phyloP scores from a whole-genome alignment of 2,329 filamentous ascomycete genomes.

The Tolypocladium nubicola region DNA sequence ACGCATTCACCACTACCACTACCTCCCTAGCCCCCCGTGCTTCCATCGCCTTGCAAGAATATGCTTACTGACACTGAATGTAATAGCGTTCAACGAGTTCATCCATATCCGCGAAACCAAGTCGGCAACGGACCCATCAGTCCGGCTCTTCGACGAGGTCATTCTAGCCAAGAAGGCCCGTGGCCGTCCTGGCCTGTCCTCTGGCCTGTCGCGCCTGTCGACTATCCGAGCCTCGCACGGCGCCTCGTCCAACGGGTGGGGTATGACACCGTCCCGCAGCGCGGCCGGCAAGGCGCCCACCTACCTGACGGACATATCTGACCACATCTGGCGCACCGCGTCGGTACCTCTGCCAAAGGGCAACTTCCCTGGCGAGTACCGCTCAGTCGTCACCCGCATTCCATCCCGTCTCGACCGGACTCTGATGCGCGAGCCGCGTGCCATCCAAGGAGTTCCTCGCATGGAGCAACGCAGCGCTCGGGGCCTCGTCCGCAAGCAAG shows the following conservation, averaged over 20 bases:
- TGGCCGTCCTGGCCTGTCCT: constrained; percentile 55
- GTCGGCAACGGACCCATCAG: constrained; percentile 48
- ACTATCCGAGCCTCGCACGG: constrained; percentile 47
- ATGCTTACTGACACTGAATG: neutral
- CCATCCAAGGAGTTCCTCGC: constrained; percentile 77
- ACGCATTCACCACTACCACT: constrained; percentile 7
- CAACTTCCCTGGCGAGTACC: constrained; percentile 54
- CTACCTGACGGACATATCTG: constrained; percentile 61
- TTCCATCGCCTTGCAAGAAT: neutral
- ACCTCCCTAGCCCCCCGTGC: neutral
- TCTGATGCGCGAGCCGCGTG: constrained; percentile 84
- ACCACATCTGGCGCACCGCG: constrained; percentile 70
- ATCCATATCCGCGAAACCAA: constrained; percentile 69
- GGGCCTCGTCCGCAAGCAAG: constrained; percentile 45
- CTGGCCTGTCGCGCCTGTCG: constrained; percentile 51
- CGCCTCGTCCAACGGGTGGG: constrained; percentile 29
- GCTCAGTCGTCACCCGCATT: constrained; percentile 49
- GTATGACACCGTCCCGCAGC: constrained; percentile 20
- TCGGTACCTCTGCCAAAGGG: constrained; percentile 49
- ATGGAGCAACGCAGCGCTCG: constrained; percentile 40
- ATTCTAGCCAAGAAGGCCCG: constrained; percentile 66
- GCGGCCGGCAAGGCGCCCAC: constrained; percentile 33
- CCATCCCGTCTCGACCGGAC: constrained; percentile 76
- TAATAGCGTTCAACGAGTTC: constrained; percentile 61
- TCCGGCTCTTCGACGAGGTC: constrained; percentile 76